Conservation (phyloP, 1,284 basidiomycete species). For the Vanrija sp. region DNA sequence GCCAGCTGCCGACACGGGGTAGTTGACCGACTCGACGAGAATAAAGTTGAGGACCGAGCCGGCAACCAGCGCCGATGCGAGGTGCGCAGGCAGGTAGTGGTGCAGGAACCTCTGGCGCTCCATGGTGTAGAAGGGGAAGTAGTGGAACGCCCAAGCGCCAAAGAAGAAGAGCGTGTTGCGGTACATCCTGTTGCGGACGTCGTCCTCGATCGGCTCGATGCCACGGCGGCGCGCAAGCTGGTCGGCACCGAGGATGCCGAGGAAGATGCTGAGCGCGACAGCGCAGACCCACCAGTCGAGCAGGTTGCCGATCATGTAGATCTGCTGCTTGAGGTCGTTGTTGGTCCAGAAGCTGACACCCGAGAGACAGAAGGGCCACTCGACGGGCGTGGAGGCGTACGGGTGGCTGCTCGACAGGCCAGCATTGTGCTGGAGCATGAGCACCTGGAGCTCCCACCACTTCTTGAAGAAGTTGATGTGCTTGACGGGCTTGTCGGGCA, state of each 20-base stretch:
- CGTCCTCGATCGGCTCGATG: slow-evolving; percentile 75
- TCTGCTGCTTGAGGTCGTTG: slow-evolving; percentile 76
- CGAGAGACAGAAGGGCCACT: slow-evolving; percentile 94
- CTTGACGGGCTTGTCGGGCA: slow-evolving; percentile 65
- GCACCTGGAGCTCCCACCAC: slow-evolving; percentile 84
- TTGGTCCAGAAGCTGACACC: slow-evolving; percentile 99
- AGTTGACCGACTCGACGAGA: slow-evolving; percentile 87
- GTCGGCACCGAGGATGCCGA: slow-evolving; percentile 86
- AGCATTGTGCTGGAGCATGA: slow-evolving; percentile 98
- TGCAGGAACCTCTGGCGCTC: slow-evolving; percentile 94
- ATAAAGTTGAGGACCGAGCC: slow-evolving; percentile 90
- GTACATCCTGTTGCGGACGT: slow-evolving; percentile 91
- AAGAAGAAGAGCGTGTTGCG: slow-evolving; percentile 95
- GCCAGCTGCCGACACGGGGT: slow-evolving; percentile 71
- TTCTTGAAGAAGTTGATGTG: slow-evolving; percentile 89
- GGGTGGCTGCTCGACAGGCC: slow-evolving; percentile 92
- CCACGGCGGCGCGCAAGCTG: slow-evolving; percentile 80
- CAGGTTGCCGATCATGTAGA: slow-evolving; percentile 93
- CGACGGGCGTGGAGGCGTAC: slow-evolving; percentile 88
- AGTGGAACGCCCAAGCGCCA: slow-evolving; percentile 91
- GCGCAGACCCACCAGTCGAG: slow-evolving; percentile 93
- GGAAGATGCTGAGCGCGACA: slow-evolving; percentile 76
- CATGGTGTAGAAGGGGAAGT: slow-evolving; percentile 98
- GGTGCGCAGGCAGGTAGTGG: slow-evolving; percentile 93
- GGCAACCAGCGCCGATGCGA: slow-evolving; percentile 85